Percentiles rank a stretch among this genome's conserved stretches.
Evolutionary conservation across 306 rosid genomes (phyloP).

Genomic region (Glycine tomentella): DNA sequence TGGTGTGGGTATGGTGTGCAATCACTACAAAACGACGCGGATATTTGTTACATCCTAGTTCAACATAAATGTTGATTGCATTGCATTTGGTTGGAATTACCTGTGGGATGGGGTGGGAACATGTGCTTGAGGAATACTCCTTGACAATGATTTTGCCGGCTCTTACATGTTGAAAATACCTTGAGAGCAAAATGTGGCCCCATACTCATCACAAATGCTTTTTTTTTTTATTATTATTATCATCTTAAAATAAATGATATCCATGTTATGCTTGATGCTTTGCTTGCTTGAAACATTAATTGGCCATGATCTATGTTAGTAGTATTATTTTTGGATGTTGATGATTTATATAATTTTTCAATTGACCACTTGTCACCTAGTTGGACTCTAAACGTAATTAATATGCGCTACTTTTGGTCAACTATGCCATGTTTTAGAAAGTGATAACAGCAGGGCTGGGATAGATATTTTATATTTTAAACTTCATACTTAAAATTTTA

Average conservation of each 20-base stretch:
- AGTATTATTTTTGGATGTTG: not conserved
- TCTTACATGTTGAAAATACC: conserved; percentile 15
- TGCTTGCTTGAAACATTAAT: not conserved
- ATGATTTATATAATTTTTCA: not conserved
- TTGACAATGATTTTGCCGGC: conserved; percentile 37
- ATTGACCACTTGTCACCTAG: conserved; percentile 4
- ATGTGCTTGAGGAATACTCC: conserved; percentile 31
- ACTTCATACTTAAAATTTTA: not conserved
- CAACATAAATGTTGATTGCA: conserved; percentile 35
- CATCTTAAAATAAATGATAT: conserved; percentile 11
- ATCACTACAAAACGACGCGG: conserved; percentile 23
- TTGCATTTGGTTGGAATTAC: conserved; percentile 34
- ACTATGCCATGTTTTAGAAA: not conserved
- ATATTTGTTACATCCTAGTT: conserved; percentile 23
- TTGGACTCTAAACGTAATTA: not conserved
- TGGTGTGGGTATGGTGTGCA: conserved; percentile 19
- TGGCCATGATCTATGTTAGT: not conserved
- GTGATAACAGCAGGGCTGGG: not conserved
- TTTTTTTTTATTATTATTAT: not conserved
- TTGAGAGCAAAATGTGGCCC: conserved; percentile 37
- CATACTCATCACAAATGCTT: conserved; percentile 9
- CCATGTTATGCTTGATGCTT: not conserved
- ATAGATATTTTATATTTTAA: not conserved
- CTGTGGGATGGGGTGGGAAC: conserved; percentile 15
- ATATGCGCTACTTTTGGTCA: not conserved